Conservation (phyloP, 2,329 filamentous ascomycete species). For the Colletotrichum gloeosporioides region DNA sequence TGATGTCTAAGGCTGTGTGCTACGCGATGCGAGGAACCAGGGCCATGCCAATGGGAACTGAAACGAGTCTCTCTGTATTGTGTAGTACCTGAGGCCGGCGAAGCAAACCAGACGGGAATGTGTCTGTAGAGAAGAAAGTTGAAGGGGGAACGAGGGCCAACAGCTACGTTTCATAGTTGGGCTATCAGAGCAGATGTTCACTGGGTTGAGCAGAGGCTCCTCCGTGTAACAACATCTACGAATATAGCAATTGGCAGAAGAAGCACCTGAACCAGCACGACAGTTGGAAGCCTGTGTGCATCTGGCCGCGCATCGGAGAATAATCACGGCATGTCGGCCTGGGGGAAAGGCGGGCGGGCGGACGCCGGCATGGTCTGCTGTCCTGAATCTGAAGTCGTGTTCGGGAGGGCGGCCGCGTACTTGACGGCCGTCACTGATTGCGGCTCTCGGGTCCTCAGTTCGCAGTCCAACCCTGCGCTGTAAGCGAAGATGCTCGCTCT, state of each 20-base stretch:
- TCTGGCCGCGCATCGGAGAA: neutral
- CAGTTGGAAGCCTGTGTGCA: neutral
- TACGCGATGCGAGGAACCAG: neutral
- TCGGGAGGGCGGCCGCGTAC: neutral
- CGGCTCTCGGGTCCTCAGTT: neutral
- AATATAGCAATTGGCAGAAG: neutral
- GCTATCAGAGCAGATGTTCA: neutral
- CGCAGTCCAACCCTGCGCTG: neutral
- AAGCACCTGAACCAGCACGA: neutral
- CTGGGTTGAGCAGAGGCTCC: no score
- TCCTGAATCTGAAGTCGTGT: neutral
- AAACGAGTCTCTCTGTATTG: neutral
- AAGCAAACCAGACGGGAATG: neutral
- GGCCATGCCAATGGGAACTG: neutral
- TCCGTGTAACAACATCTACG: neutral
- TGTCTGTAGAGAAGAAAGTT: neutral
- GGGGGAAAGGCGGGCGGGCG: neutral
- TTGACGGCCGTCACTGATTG: neutral
- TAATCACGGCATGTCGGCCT: neutral
- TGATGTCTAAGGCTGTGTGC: neutral
- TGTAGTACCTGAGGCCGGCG: neutral
- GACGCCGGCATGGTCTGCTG: neutral
- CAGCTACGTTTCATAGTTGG: neutral
- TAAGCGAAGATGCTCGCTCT: neutral
- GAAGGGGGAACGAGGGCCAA: neutral